Base-by-base conservation (phyloP, 2,329 filamentous ascomycete genomes). In the Colletotrichum sp. region DNA sequence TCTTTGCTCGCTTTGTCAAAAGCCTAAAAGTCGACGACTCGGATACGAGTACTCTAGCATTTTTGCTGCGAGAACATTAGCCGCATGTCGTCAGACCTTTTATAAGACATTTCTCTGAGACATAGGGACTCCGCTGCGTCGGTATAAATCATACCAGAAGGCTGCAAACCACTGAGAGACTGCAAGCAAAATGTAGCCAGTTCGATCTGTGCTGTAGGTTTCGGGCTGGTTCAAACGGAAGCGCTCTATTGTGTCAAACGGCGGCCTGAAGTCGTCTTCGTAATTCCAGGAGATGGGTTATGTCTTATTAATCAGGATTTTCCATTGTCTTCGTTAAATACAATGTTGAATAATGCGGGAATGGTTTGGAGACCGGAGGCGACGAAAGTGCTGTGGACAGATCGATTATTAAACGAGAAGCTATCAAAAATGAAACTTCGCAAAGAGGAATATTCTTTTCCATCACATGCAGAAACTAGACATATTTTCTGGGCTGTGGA, bases 231-330 rank as follows among this genome's bases (percentile, higher is more conserved):
- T n/a, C 39, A 44, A 44, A 44, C 39, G 39, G 39, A 44, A n/a
- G 18, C 9, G 3, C 18, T 44, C 1, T 0, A 0, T 44, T n/a
- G 18, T 9, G 3, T n/a, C 39, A 44, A 6, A 0, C 9, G 1
- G 1, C 39, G 2, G 5, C 18, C 16, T n/a, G 39, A 10, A 9
- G 16, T 18, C 16, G 16, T 44, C 36, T 44, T 44, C 16, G 0
- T 5, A 9, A 1, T 9, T 44, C 0, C 36, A 4, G 16, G 16
- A 0, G 16, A 44, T 6, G 39, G 1, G 3, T 6, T n/a, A 22
- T 2, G 2, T 2, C 18, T 12, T n/a, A 4, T 6, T 0, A n/a
- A 48, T 12, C 0, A 48, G 39, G 1, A 2, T 48, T 22, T 48
- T 1, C 1, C 9, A 48, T n/a, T n/a, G 1, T 12, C 39, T 12